These are phyloP conservation scores for Puccinia novopanici DNA, from an alignment of 1,284 basidiomycete species.

Conservation along the genomic window DNA sequence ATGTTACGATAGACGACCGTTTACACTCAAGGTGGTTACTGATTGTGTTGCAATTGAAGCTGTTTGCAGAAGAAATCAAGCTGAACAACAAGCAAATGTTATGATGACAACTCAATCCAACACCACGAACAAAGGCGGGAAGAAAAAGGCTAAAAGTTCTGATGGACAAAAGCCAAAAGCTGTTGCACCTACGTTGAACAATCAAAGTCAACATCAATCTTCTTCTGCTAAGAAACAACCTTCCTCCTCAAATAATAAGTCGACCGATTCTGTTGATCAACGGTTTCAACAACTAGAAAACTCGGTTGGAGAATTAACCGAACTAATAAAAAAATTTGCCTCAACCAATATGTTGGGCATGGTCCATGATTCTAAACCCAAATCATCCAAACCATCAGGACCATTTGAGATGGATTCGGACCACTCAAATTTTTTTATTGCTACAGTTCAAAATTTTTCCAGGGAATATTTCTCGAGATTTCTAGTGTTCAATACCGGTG, in stretches of 20 bases:
- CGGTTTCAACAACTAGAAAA: not conserved
- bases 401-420: not conserved
- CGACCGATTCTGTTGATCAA: not conserved
- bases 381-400: no score
- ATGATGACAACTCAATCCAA: not conserved
- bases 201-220: not conserved
- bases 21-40: not conserved
- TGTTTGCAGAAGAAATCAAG: not conserved
- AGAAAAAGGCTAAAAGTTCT: not conserved
- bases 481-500: not conserved
- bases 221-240: not conserved
- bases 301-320: not conserved
- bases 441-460: not conserved
- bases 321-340: not conserved
- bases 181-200: not conserved
- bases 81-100: not conserved
- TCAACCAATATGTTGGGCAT: slow-evolving; percentile 1
- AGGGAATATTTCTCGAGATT: not conserved
- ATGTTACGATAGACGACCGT: no score
- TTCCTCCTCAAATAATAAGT: not conserved
- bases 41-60: not conserved
- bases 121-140: not conserved
- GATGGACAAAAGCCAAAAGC: slow-evolving; percentile 1
- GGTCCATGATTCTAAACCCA: not conserved
- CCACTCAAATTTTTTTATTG: not conserved